phyloP scores from a whole-genome alignment of 352 stramenopile genomes.

The Pythium volutum region DNA sequence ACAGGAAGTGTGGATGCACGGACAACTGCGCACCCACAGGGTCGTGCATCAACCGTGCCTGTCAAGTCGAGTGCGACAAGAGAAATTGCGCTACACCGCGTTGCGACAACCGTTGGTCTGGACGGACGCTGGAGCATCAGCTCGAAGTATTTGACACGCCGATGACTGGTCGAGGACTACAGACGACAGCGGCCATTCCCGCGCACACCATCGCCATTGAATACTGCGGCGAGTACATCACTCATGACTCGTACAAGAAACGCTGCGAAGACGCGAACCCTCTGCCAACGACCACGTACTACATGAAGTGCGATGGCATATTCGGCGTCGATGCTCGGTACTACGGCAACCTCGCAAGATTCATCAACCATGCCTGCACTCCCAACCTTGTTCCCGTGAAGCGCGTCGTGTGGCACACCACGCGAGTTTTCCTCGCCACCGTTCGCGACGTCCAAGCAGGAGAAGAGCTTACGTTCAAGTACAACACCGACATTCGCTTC shows the following conservation, averaged over 20 bases:
- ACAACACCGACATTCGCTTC: too few species aligned
- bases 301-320: not conserved
- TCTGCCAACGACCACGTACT: not conserved
- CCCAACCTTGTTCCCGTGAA: not conserved
- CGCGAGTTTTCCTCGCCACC: not conserved
- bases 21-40: not conserved
- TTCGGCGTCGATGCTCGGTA: not conserved
- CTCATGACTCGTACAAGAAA: not conserved
- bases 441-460: not conserved
- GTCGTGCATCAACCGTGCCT: not conserved
- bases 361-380: not conserved
- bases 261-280: too few species aligned
- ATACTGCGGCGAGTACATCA: not conserved
- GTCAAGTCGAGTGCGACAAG: not conserved
- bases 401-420: not conserved
- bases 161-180: not conserved
- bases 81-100: not conserved
- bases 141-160: not conserved
- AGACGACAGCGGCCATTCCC: not conserved
- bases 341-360: not conserved
- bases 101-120: not conserved
- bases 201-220: not conserved
- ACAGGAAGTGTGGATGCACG: not conserved
- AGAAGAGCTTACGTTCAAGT: too few species aligned
- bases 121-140: not conserved